A percentile compares a stretch with the other conserved stretches of the same genome.
These are phyloP conservation scores for Clonostachys chloroleuca DNA, from an alignment of 2,329 filamentous ascomycete genomes.

Conservation along the genomic window DNA sequence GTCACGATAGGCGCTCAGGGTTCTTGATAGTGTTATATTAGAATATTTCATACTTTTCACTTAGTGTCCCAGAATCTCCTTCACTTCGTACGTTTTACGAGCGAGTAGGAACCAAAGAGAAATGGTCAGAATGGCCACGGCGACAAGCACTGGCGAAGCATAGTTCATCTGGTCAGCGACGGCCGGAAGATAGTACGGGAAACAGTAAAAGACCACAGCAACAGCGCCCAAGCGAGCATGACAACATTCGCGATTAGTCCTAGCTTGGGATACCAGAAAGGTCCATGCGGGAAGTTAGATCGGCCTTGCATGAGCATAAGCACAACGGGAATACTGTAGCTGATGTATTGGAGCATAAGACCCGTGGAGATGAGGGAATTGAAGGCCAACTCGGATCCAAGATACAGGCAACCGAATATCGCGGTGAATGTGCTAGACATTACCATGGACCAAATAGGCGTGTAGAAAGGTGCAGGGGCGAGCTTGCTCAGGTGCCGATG, in stretches of 20 bases:
- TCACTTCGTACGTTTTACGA: conserved; percentile 8
- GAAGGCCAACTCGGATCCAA: conserved; percentile 16
- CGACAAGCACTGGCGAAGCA: too few species aligned
- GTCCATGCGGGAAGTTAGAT: conserved; percentile 14
- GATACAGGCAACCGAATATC: conserved; percentile 17
- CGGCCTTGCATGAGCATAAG: conserved; percentile 12
- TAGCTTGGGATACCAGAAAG: conserved; percentile 17
- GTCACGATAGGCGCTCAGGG: too few species aligned
- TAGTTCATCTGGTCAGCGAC: too few species aligned
- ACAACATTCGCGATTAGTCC: conserved; percentile 14
- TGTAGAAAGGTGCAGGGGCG: too few species aligned
- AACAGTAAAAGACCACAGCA: conserved; percentile 17
- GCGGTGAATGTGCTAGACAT: conserved; percentile 6
- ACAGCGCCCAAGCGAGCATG: conserved; percentile 15
- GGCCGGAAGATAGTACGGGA: conserved; percentile 5
- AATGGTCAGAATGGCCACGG: neutral
- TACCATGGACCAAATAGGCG: too few species aligned
- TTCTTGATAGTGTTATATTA: too few species aligned
- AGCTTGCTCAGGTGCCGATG: neutral
- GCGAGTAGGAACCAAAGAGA: conserved; percentile 13
- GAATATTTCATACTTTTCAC: too few species aligned
- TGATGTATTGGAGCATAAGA: conserved; percentile 16
- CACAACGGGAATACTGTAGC: conserved; percentile 17
- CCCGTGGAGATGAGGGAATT: conserved; percentile 17
- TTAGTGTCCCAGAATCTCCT: too few species aligned